Conservation (phyloP, 371 early-diverging fungal species). For the Mycotypha africana region DNA sequence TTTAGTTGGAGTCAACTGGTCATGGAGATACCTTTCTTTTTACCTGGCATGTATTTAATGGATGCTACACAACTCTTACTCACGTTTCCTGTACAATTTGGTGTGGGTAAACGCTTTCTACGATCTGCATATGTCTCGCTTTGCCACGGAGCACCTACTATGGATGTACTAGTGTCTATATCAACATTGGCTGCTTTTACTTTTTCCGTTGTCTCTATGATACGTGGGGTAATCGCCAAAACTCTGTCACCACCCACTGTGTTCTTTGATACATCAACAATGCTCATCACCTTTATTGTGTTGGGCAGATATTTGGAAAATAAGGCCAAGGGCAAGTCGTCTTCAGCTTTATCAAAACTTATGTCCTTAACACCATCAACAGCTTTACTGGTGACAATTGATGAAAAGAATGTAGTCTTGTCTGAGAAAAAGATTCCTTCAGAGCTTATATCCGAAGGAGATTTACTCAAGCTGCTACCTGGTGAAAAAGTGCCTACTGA, state of each 20-base stretch:
- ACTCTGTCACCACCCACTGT: slow-evolving; percentile 56
- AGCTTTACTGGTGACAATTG: slow-evolving; percentile 30
- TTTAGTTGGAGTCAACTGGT: slow-evolving; percentile 38
- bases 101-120: slow-evolving; percentile 80
- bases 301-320: slow-evolving; percentile 91
- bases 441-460: slow-evolving; percentile 82
- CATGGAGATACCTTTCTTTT: slow-evolving; percentile 41
- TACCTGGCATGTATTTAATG: slow-evolving; percentile 63
- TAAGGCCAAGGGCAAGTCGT: slow-evolving; percentile 90
- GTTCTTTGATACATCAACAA: slow-evolving; percentile 91
- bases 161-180: slow-evolving; percentile 92
- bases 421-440: slow-evolving; percentile 75
- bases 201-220: slow-evolving; percentile 65
- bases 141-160: slow-evolving; percentile 79
- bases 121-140: slow-evolving; percentile 72
- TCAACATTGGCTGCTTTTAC: slow-evolving; percentile 83
- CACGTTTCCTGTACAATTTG: slow-evolving; percentile 92
- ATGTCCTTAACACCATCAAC: slow-evolving; percentile 80
- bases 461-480: slow-evolving; percentile 82
- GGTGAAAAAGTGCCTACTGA: slow-evolving; percentile 95
- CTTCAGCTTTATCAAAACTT: slow-evolving; percentile 82
- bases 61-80: slow-evolving; percentile 52
- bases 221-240: slow-evolving; percentile 7
- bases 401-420: slow-evolving; percentile 15
- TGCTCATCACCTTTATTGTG: slow-evolving; percentile 87